Evolutionary conservation across 768 basidiomycete genomes (phyloP), one percentile per base, ranked within the genome.

Genomic region (Xanthoconium stramineum): DNA sequence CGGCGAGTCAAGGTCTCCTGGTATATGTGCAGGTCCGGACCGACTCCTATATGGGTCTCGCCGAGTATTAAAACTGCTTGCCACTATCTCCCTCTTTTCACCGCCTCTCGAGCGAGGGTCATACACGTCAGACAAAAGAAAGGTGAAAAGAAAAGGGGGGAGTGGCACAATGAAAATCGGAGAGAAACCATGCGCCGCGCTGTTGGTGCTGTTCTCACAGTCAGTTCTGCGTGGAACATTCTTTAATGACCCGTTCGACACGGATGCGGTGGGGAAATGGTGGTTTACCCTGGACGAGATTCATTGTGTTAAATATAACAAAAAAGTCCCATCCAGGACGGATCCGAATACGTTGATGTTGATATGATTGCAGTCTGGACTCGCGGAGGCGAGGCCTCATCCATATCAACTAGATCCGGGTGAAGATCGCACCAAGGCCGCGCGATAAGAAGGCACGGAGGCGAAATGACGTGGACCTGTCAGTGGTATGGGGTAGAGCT

Each of bases 381-480:
- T 52, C 53, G 44, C 42, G 54, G 54, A 58, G 47, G 54, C 29
- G 14, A 42, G 39, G 24, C 30, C 17, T 44, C 42, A n/a, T 44
- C 56, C 52, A 58, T 53, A 50, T 63, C 51, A 38, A 55, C 45
- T 45, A 63, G 59, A 63, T 61, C 55, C 59, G 53, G 39, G 14
- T 45, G 33, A 30, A 50, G 52, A 65, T 63, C 52, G 36, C 55
- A 44, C 32, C 40, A 49, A 28, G 40, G 19, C 45, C 45, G 52
- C 35, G 47, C 48, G 57, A 61, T 64, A 65, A 61, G 54, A 58
- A 55, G 47, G 45, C 33, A 33, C 30, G 37, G 51, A 52, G 32
- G 44, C 50, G 47, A 39, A 36, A 57, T 67, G 65, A 66, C 56
- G 66, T 66, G 56, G 35, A 64, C 47, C 39, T 58, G 64, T 64